These are phyloP conservation scores for Nemania sp. DNA, from an alignment of 2,329 filamentous ascomycete genomes.

Conservation along the genomic window DNA sequence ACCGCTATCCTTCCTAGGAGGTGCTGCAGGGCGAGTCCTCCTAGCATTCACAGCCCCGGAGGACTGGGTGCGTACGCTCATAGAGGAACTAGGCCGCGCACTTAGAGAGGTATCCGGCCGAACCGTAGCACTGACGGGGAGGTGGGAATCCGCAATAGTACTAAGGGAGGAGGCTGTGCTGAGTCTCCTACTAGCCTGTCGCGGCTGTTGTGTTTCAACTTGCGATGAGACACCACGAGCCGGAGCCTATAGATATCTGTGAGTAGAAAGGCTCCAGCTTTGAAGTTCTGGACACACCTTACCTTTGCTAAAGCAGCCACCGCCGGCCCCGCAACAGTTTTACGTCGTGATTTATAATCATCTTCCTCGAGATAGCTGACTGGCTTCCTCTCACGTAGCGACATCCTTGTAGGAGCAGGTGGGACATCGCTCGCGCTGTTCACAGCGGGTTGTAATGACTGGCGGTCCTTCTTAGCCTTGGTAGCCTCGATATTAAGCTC, in stretches of 20 bases:
- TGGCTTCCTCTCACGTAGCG: constrained; percentile 72
- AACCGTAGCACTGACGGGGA: constrained; percentile 24
- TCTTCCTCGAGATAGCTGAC: constrained; percentile 59
- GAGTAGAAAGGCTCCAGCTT: constrained; percentile 18
- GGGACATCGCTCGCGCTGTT: constrained; percentile 39
- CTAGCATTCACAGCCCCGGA: constrained; percentile 55
- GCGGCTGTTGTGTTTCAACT: constrained; percentile 36
- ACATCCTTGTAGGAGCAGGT: constrained; percentile 64
- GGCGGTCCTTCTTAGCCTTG: constrained; percentile 66
- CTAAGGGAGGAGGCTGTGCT: constrained; percentile 51
- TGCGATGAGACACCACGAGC: constrained; percentile 42
- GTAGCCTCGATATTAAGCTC: constrained; percentile 75
- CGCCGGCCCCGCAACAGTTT: constrained; percentile 62
- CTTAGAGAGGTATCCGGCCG: constrained; percentile 50
- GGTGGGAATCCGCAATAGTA: constrained; percentile 33
- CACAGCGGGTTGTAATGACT: constrained; percentile 54
- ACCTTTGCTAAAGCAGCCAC: constrained; percentile 52
- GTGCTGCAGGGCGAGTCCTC: constrained; percentile 59
- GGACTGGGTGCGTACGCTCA: constrained; percentile 46
- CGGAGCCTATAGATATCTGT: constrained; percentile 37
- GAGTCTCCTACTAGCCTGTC: constrained; percentile 51
- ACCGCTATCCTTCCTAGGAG: constrained; percentile 50
- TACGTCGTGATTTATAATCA: constrained; percentile 59
- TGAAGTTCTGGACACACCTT: constrained; percentile 41
- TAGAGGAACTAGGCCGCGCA: constrained; percentile 48